Evolutionary conservation across 148 eudicot species (phyloP), one percentile per base, ranked within the genome.

Genomic region (Rhododendron ovatum): DNA sequence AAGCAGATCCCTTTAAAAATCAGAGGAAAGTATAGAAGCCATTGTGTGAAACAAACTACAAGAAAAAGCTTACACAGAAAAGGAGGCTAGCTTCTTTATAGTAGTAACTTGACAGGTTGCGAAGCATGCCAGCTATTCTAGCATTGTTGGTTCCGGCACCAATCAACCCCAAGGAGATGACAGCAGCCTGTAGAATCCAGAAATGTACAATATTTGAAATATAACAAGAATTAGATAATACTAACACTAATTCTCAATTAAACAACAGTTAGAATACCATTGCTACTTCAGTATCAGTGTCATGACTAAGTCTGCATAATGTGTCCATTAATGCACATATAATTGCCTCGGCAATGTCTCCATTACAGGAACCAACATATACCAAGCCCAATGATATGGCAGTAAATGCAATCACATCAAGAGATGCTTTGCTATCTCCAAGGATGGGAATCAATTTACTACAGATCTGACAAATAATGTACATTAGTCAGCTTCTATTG

Each of bases 131-230:
- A 84, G 98, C 98, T 82, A 97, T 95, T 84, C 99, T 91, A 45
- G 98, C 99, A 84, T 97, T 97, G 89, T 97, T 97, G 77, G 99
- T 97, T 76, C 99, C 99, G 17, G 98, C 98, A 86, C 99, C 98
- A 45, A 97, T 97, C 89, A 97, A 91, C 65, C 99, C 99, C 87
- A 97, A 89, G 13, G 99, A 91, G 73, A 97, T 90, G 82, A 94
- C 94, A 77, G 99, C 99, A 83, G 99, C 96, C 99, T 96, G 94
- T 80, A 89, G 2, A 87, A 33, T 30, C 15, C 51, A 83, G 80
- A 84, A 22, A 74, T 78, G 80, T 37, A 55, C 80, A 18, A 45
- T 20, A 30, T 77, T 55, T 9, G 11, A 15, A 50, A 24, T 3
- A 22, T 35, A 67, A 81, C 30, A 37, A 76, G 37, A 82, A 24